A percentile compares a stretch with the other conserved stretches of the same genome.
Evolutionary conservation across 2,329 filamentous ascomycete genomes (phyloP).

Genomic region (Aspergillus viridinutans): DNA sequence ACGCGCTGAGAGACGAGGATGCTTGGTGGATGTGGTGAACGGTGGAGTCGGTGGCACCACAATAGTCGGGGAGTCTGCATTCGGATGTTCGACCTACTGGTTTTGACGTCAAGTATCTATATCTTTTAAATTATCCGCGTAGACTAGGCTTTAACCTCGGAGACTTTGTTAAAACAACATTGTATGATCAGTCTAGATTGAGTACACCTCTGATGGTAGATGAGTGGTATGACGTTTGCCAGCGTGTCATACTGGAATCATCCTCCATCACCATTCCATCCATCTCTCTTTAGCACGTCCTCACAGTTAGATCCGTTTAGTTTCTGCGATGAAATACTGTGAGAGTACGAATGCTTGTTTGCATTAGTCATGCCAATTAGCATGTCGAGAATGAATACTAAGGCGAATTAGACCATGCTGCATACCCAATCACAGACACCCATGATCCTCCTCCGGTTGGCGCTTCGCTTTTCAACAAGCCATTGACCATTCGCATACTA

Average conservation of each 20-base stretch:
- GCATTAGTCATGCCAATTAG: neutral
- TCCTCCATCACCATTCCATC: neutral
- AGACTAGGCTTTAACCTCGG: neutral
- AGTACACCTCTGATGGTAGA: neutral
- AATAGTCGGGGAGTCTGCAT: constrained; percentile 12
- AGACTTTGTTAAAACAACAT: neutral
- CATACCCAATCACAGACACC: constrained; percentile 8
- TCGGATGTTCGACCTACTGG: constrained; percentile 1
- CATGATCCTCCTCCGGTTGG: constrained; percentile 1
- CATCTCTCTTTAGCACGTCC: neutral
- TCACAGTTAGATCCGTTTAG: neutral
- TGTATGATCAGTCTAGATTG: neutral
- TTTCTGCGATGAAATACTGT: neutral
- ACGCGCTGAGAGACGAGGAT: neutral
- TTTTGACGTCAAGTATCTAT: neutral
- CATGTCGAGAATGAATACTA: neutral
- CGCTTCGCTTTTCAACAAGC: constrained; percentile 8
- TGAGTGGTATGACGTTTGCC: neutral
- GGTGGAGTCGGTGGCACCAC: constrained; percentile 4
- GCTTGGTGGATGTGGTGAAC: neutral
- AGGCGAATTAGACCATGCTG: constrained; percentile 1
- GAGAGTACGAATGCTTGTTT: neutral
- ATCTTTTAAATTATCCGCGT: neutral
- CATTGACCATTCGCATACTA: neutral
- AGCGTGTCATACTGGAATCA: neutral